A percentile compares a stretch with the other conserved stretches of the same genome.
Conservation (phyloP, 2,329 filamentous ascomycete genomes). For the Septoria linicola region DNA sequence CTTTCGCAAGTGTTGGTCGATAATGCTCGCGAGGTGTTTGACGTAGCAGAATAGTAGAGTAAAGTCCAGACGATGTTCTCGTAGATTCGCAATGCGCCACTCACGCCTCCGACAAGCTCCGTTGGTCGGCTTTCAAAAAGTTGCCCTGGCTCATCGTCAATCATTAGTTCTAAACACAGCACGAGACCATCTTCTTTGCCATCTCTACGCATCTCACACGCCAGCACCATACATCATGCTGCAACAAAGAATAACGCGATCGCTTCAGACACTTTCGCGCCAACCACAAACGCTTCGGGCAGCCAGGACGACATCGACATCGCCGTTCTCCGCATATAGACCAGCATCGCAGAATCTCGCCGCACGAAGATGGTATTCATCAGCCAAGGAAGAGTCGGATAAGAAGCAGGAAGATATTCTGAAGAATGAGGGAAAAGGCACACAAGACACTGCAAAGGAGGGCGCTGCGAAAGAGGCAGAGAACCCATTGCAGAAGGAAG, state of each 20-base stretch:
- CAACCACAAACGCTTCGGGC: conserved; percentile 27
- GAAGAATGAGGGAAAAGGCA: conserved; percentile 38
- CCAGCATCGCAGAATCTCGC: conserved; percentile 33
- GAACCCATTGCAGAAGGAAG: conserved; percentile 58
- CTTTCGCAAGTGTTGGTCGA: conserved; percentile 53
- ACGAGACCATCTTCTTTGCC: conserved; percentile 3
- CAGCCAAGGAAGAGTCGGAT: conserved; percentile 41
- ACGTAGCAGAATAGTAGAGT: conserved; percentile 2
- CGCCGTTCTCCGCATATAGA: conserved; percentile 26
- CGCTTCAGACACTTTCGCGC: conserved; percentile 44
- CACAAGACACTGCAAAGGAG: conserved; percentile 38
- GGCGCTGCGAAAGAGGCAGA: conserved; percentile 47
- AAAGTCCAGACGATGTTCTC: no score
- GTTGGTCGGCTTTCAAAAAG: no score
- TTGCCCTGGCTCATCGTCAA: no score
- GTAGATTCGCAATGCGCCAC: no score
- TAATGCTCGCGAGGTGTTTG: conserved; percentile 56
- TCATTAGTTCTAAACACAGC: no score
- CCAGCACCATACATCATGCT: no score
- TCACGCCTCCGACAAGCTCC: no score
- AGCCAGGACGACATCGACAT: conserved; percentile 30
- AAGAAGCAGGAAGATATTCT: conserved; percentile 42
- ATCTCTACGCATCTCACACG: conserved; percentile 10
- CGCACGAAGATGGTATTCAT: conserved; percentile 47
- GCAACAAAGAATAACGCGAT: conserved; percentile 52